Evolutionary conservation across 371 early-diverging fungal species (phyloP).

Genomic region (Fennellomyces sp.): DNA sequence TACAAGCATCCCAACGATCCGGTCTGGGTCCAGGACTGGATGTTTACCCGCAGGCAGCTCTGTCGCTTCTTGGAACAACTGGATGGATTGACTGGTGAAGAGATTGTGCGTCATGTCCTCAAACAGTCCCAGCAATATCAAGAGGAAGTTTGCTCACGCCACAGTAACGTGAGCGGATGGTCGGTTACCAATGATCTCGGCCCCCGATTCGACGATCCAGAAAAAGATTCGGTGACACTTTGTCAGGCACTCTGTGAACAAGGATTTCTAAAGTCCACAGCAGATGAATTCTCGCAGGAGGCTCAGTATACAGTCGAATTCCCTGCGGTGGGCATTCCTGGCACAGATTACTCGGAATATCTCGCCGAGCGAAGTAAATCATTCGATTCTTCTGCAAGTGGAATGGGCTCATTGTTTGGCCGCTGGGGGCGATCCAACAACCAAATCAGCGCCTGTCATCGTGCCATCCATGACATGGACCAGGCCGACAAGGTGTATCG

Average conservation of each 20-base stretch:
- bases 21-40: slow-evolving; percentile 13
- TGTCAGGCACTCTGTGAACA: slow-evolving; percentile 11
- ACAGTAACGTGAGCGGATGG: slow-evolving; percentile 1
- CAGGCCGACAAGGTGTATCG: slow-evolving; percentile 64
- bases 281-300: background rate
- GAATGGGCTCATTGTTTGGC: slow-evolving; percentile 20
- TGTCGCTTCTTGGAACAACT: slow-evolving; percentile 9
- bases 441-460: background rate
- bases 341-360: background rate
- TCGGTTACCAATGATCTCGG: background rate
- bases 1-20: slow-evolving; percentile 8
- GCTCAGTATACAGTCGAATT: background rate
- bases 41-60: slow-evolving; percentile 16
- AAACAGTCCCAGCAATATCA: slow-evolving; percentile 1
- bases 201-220: slow-evolving; percentile 4
- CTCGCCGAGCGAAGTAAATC: slow-evolving; percentile 2
- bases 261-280: slow-evolving; percentile 6
- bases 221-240: slow-evolving; percentile 4
- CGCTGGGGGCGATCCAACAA: slow-evolving; percentile 22
- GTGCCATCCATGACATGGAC: slow-evolving; percentile 29
- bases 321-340: background rate
- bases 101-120: background rate
- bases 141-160: slow-evolving; percentile 2
- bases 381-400: background rate
- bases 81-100: slow-evolving; percentile 3